Evolutionary conservation across 1,284 basidiomycete genomes (phyloP).

Genomic region (Coriolopsis trogii): DNA sequence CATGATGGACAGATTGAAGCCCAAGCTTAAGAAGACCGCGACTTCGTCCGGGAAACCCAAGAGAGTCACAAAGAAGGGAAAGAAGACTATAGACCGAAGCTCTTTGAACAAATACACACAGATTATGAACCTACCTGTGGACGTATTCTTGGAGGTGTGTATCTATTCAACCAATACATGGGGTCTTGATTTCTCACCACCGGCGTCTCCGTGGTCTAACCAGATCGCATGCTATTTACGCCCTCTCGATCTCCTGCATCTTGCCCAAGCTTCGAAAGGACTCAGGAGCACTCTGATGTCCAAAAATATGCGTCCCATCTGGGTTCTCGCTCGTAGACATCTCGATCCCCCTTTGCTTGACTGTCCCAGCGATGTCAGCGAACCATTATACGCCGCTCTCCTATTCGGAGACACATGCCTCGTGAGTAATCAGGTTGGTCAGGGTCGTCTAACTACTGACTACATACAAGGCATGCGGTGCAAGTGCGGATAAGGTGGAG

Average conservation of each 20-base stretch:
- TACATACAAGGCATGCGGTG: slow-evolving; percentile 7
- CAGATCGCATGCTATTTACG: slow-evolving; percentile 33
- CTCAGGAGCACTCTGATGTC: neutral
- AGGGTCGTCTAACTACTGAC: neutral
- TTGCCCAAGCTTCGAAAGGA: neutral
- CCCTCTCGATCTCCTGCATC: slow-evolving; percentile 32
- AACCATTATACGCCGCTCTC: slow-evolving; percentile 37
- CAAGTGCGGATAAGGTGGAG: slow-evolving; percentile 1
- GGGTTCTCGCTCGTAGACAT: slow-evolving; percentile 19
- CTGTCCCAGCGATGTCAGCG: slow-evolving; percentile 33
- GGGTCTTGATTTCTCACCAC: neutral
- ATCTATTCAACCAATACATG: neutral
- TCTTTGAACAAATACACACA: neutral
- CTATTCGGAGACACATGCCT: slow-evolving; percentile 29
- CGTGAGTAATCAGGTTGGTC: slow-evolving; percentile 3
- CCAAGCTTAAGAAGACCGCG: neutral
- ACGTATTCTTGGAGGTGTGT: neutral
- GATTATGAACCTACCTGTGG: neutral
- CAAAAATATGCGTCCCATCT: neutral
- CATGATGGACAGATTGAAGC: neutral
- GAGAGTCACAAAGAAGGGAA: neutral
- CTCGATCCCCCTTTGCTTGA: slow-evolving; percentile 33
- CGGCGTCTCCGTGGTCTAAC: neutral
- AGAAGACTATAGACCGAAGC: neutral
- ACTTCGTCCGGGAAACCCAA: neutral